A percentile compares a stretch with the other conserved stretches of the same genome.
These are phyloP conservation scores for Curvularia verruculosa DNA, from an alignment of 2,329 filamentous ascomycete genomes.

Conservation along the genomic window DNA sequence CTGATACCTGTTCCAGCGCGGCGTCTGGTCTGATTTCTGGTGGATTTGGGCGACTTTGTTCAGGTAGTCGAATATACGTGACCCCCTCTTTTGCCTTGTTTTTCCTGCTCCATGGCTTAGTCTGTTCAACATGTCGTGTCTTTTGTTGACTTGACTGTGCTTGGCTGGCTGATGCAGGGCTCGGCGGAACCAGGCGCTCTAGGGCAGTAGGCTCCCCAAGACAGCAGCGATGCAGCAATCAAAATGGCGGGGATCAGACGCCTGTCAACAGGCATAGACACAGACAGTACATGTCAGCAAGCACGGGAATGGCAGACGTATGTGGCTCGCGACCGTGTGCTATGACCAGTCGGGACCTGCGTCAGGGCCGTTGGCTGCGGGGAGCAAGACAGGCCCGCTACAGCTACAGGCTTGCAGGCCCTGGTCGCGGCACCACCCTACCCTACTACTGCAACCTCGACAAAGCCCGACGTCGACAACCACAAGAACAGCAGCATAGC, in stretches of 20 bases:
- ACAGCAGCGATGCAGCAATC: neutral
- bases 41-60: slow-evolving; percentile 17
- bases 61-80: neutral
- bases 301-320: neutral
- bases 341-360: slow-evolving; percentile 15
- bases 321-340: slow-evolving; percentile 3
- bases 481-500: slow-evolving; percentile 4
- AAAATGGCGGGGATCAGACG: neutral
- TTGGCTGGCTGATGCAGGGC: neutral
- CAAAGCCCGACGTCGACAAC: slow-evolving; percentile 19
- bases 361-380: slow-evolving; percentile 24
- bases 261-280: neutral
- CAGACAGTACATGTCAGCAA: no score
- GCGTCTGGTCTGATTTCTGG: slow-evolving; percentile 26
- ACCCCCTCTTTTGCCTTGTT: neutral
- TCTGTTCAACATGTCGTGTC: neutral
- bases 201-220: neutral
- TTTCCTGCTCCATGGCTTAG: neutral
- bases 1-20: slow-evolving; percentile 31
- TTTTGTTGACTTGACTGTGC: slow-evolving; percentile 2
- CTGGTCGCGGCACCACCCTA: slow-evolving; percentile 22
- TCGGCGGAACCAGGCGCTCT: neutral
- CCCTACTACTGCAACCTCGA: slow-evolving; percentile 24
- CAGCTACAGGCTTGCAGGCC: slow-evolving; percentile 28
- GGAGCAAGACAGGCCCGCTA: slow-evolving; percentile 33